A percentile compares a stretch with the other conserved stretches of the same genome.
phyloP scores from a whole-genome alignment of 75 land plant species.

The Pinus albicaulis region DNA sequence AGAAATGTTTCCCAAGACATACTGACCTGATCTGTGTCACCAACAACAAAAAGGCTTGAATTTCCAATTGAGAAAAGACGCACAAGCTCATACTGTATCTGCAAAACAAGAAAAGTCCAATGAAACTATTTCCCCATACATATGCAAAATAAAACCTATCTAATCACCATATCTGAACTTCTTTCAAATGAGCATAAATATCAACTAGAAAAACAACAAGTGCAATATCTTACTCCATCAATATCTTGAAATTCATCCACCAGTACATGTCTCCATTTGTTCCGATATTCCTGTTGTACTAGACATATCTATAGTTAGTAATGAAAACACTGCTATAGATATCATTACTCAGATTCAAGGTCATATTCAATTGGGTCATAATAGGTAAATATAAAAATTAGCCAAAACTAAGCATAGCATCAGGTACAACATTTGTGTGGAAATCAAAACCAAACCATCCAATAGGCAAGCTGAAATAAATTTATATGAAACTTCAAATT shows the following conservation, averaged over 20 bases:
- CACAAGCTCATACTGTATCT: slow-evolving; percentile 28
- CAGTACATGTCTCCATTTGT: too few species aligned
- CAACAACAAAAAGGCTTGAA: slow-evolving; percentile 27
- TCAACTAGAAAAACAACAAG: neutral
- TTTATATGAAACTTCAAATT: too few species aligned
- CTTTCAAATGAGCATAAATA: neutral
- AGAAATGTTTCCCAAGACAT: neutral
- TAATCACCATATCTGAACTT: neutral
- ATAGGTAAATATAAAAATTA: too few species aligned
- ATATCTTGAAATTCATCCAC: slow-evolving; percentile 34
- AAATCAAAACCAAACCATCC: too few species aligned
- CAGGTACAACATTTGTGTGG: too few species aligned
- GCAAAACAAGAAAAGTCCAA: neutral
- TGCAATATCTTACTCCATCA: slow-evolving; percentile 15
- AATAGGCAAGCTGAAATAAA: too few species aligned
- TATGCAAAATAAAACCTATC: neutral
- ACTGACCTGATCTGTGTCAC: slow-evolving; percentile 28
- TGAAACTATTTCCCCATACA: neutral
- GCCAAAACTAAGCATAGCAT: too few species aligned
- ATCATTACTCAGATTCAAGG: too few species aligned
- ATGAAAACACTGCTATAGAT: too few species aligned
- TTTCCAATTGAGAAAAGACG: slow-evolving; percentile 7
- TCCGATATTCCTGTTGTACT: too few species aligned
- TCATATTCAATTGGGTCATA: too few species aligned
- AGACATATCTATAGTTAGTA: too few species aligned